phyloP scores from a whole-genome alignment of 176 grass and related monocot species.

The Microstegium vimineum region DNA sequence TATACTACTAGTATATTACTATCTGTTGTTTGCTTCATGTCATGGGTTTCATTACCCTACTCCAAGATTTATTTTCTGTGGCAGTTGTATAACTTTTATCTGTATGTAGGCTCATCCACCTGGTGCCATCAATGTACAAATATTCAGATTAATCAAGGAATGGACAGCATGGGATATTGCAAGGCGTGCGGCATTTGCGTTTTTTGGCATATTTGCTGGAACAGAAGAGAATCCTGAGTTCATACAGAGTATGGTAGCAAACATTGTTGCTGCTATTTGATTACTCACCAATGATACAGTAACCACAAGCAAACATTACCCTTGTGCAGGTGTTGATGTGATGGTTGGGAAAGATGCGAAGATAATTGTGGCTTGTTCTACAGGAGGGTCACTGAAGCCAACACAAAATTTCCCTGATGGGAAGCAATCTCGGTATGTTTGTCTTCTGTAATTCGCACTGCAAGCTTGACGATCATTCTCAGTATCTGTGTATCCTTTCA shows the following conservation, averaged over 20 bases:
- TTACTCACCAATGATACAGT: background rate
- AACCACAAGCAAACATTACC: constrained; percentile 5
- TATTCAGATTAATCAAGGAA: constrained; percentile 99
- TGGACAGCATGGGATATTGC: constrained; percentile 99
- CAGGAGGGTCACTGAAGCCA: constrained; percentile 83
- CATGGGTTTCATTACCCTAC: background rate
- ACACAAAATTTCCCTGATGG: constrained; percentile 93
- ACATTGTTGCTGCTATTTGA: background rate
- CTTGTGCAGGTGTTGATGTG: constrained; percentile 54
- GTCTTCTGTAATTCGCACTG: background rate
- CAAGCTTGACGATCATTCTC: background rate
- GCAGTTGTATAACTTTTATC: background rate
- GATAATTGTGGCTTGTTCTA: constrained; percentile 93
- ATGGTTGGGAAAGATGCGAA: constrained; percentile 90
- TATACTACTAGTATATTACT: too few species aligned
- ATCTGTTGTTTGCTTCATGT: background rate
- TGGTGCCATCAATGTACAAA: constrained; percentile 95
- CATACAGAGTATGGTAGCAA: constrained; percentile 53
- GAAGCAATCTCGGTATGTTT: constrained; percentile 76
- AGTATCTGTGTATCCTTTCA: background rate
- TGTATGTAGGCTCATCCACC: constrained; percentile 72
- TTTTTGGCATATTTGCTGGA: constrained; percentile 96
- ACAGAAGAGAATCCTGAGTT: constrained; percentile 99
- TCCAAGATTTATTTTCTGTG: background rate
- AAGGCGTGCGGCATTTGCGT: constrained; percentile 90